Conservation (phyloP, 202 grass and related monocot species). For the Dendrocalamus latiflorus region DNA sequence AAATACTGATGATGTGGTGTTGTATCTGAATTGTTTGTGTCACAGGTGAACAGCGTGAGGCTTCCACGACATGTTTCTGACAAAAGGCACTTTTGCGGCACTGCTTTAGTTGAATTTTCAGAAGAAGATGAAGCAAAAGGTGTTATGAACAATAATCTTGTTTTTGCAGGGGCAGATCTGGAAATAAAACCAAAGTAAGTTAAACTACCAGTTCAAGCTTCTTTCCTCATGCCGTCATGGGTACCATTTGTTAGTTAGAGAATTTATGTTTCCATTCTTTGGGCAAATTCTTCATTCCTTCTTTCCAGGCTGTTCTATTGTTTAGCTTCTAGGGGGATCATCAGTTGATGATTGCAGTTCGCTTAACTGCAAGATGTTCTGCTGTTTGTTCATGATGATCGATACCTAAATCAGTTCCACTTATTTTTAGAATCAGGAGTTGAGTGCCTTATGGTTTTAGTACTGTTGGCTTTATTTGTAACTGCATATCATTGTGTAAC, state of each 20-base stretch:
- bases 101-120: constrained; percentile 86
- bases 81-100: constrained; percentile 69
- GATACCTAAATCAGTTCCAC: not conserved
- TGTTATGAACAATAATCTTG: constrained; percentile 43
- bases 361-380: not conserved
- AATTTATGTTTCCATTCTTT: constrained; percentile 5
- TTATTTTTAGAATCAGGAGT: constrained; percentile 1
- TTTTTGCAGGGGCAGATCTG: constrained; percentile 60
- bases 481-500: constrained; percentile 5
- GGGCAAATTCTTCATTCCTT: not conserved
- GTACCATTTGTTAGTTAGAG: not conserved
- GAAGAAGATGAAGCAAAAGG: constrained; percentile 79
- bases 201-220: not conserved
- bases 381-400: constrained; percentile 11
- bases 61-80: constrained; percentile 74
- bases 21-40: constrained; percentile 13
- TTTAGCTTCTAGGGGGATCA: not conserved
- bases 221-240: not conserved
- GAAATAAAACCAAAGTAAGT: constrained; percentile 79
- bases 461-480: not conserved
- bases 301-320: constrained; percentile 1
- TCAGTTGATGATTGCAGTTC: not conserved
- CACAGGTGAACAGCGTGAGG: constrained; percentile 89
- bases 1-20: not conserved
- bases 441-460: not conserved